Conservation (phyloP, 305 asterid species). For the Fraxinus angustifolia region DNA sequence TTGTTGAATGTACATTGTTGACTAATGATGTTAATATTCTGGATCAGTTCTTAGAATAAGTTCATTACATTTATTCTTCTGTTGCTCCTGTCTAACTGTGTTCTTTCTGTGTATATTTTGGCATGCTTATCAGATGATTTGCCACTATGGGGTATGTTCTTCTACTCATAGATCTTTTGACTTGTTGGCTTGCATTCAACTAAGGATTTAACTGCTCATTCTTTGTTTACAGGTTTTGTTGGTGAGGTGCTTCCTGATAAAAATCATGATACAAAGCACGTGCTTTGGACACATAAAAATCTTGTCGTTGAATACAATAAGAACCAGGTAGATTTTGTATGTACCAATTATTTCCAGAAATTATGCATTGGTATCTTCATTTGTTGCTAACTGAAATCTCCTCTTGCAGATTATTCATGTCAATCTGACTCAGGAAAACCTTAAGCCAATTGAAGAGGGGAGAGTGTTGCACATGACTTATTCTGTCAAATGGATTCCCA, state of each 20-base stretch:
- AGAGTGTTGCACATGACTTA: slow-evolving; percentile 60
- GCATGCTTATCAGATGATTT: slow-evolving; percentile 62
- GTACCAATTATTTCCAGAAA: not conserved
- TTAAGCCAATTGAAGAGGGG: slow-evolving; percentile 65
- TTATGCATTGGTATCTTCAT: not conserved
- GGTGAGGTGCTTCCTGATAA: slow-evolving; percentile 76
- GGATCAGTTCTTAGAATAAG: not conserved
- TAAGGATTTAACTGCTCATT: slow-evolving; percentile 21
- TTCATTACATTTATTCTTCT: not conserved
- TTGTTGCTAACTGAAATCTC: slow-evolving; percentile 5
- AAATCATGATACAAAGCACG: slow-evolving; percentile 57
- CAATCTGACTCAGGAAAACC: slow-evolving; percentile 54
- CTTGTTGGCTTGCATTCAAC: slow-evolving; percentile 11
- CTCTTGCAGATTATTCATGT: slow-evolving; percentile 59
- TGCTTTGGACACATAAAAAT: slow-evolving; percentile 73
- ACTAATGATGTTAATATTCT: not conserved
- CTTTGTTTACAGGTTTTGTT: slow-evolving; percentile 55
- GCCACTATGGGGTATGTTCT: slow-evolving; percentile 81
- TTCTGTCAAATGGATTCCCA: slow-evolving; percentile 60
- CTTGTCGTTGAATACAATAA: slow-evolving; percentile 60
- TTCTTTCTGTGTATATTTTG: slow-evolving; percentile 24
- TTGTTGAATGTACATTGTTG: not conserved
- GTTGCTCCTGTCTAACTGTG: slow-evolving; percentile 30
- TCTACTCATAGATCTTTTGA: slow-evolving; percentile 12
- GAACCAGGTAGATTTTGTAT: slow-evolving; percentile 42